Evolutionary conservation across 306 rosid genomes (phyloP), one percentile per base, ranked within the genome.

Genomic region (Medicago lupulina): DNA sequence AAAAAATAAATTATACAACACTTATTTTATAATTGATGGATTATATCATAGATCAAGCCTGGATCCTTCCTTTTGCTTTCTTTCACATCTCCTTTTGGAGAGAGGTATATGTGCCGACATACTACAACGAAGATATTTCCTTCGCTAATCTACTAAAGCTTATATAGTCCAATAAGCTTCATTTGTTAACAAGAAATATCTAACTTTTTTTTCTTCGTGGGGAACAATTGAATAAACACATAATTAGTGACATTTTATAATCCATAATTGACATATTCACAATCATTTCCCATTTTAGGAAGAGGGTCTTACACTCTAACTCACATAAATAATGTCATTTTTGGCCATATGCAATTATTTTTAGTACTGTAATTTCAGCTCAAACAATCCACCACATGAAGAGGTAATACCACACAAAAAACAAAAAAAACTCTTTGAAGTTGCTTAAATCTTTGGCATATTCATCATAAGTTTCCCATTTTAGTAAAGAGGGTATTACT

Each of bases 91-190:
- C 55, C 39, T 47, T 28, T 62, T 15, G 9, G 31, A 2, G 18
- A 2, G 4, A 2, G 5, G 7, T 36, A 62, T 58, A 51, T 21
- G 62, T 64, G 75, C 67, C 64, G 61, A 82, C 82, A 72, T 73
- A 73, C 51, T 49, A 49, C 72, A 57, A 16, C 14, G 9, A 49
- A 47, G 5, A 43, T 46, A 47, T 60, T 78, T 60, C 68, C 11
- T 36, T 41, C 69, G 50, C 80, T 67, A 59, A 73, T 40, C 46
- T 60, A 23, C 1, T 5, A 28, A 67, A 59, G 61, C 2, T 77
- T 61, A 43, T 41, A 31, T 66, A 14, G 11, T 59, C 47, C 67
- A 40, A 47, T 41, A 70, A 78, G 67, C 36, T 31, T 67, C 74
- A 61, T 41, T 73, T 8, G 8, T 62, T 73, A 38, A 59, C n/a